These are phyloP conservation scores for Zygosaccharomyces sapae DNA, from an alignment of 1,139 yeast species.

Conservation along the genomic window DNA sequence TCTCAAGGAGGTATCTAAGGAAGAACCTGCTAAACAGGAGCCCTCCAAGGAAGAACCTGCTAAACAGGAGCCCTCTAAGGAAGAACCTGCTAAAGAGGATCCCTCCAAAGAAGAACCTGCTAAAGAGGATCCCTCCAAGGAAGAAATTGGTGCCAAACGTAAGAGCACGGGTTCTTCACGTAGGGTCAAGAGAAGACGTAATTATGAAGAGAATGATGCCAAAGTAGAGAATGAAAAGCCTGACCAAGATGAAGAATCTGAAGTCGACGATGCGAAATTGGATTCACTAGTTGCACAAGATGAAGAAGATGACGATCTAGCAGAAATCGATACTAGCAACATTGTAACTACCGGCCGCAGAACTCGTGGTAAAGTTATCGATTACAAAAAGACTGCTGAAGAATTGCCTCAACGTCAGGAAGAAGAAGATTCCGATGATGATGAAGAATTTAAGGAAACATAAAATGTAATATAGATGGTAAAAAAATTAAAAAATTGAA, in stretches of 20 bases:
- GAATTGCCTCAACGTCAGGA: constrained; percentile 53
- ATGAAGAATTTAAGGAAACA: constrained; percentile 25
- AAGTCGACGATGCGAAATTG: constrained; percentile 52
- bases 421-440: constrained; percentile 36
- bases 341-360: constrained; percentile 82
- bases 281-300: constrained; percentile 45
- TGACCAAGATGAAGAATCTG: constrained; percentile 47
- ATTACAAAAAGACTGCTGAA: constrained; percentile 79
- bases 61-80: too few relatives aligned
- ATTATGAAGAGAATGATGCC: constrained; percentile 49
- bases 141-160: constrained; percentile 18
- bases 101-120: constrained; percentile 12
- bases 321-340: constrained; percentile 79
- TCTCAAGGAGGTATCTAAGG: constrained; percentile 10
- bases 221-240: constrained; percentile 41
- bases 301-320: constrained; percentile 74
- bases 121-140: constrained; percentile 11
- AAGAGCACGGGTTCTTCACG: constrained; percentile 26
- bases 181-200: constrained; percentile 41
- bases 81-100: neutral
- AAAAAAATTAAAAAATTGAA: neutral
- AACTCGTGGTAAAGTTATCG: constrained; percentile 86
- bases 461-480: constrained; percentile 3
- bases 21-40: constrained; percentile 6
- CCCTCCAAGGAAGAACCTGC: too few relatives aligned